phyloP scores from a whole-genome alignment of 2,329 filamentous ascomycete genomes.

The Aspergillus sp. region DNA sequence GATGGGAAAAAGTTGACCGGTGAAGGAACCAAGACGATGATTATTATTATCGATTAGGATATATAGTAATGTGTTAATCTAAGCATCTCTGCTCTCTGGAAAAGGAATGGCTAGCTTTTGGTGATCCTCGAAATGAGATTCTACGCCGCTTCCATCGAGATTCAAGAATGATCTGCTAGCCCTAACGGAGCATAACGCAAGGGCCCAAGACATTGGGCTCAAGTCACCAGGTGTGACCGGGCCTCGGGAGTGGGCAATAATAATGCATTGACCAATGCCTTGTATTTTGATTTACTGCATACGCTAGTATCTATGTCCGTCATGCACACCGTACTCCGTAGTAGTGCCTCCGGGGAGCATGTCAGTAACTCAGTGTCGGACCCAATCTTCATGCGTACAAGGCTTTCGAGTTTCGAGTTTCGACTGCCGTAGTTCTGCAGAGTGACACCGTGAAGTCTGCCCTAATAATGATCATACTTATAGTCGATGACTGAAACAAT shows the following conservation, averaged over 20 bases:
- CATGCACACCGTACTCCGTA: too few species aligned
- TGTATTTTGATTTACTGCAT: not conserved
- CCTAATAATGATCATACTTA: not conserved
- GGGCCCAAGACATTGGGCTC: not conserved
- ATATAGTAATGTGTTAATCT: not conserved
- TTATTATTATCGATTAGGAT: not conserved
- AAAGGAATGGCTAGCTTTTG: conserved; percentile 1
- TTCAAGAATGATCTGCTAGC: not conserved
- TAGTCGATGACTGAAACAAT: not conserved
- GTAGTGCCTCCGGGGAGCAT: too few species aligned
- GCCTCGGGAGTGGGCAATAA: not conserved
- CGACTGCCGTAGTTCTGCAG: too few species aligned
- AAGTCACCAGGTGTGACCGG: not conserved
- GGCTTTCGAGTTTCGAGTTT: too few species aligned
- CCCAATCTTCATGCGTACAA: too few species aligned
- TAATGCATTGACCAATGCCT: not conserved
- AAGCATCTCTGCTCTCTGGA: conserved; percentile 9
- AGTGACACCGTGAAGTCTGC: too few species aligned
- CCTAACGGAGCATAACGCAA: not conserved
- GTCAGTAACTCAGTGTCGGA: too few species aligned
- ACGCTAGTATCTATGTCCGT: not conserved
- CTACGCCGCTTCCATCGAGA: not conserved
- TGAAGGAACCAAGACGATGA: not conserved
- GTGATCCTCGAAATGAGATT: conserved; percentile 1
- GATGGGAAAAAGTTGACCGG: conserved; percentile 13